Base-by-base conservation (phyloP, 352 stramenopile species). In the Aphanomyces astaci region DNA sequence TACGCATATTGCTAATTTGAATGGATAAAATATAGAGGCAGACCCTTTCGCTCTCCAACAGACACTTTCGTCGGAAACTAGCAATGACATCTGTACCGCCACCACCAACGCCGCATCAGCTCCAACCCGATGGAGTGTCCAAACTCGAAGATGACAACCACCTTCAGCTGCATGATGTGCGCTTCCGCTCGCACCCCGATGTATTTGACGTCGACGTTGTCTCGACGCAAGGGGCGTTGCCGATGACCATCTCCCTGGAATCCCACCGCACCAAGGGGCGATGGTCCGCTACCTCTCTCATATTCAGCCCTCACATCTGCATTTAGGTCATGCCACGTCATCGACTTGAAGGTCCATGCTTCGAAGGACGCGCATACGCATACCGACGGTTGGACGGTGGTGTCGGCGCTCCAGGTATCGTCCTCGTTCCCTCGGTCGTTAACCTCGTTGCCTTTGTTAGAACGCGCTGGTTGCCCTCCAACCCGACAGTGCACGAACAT, bases 181-280 rank as follows among this genome's bases (percentile, higher is more conserved):
- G 27, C n/a, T 59, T 59, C n/a, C 27, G 51, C 13, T 59, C 51
- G 51, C 51, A 59, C 30, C 51, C 51, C 30, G 51, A 59, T 39
- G 30, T n/a, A 22, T 59, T 59, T 25, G 7, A 30, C 51, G 30
- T 59, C 4, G 17, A 32, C n/a, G 4, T 39, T 39, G 4, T 39
- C 11, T 32, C 19, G 19, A 30, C 13, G 15, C 22, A 1, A 30
- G 30, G 17, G 9, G n/a, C 24, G 13, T 19, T 59, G 7, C 51
- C 51, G 19, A 36, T 59, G 17, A 59, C 51, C 7, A 59, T 59
- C 51, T 40, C 51, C 19, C 24, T 59, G 22, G 51, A 59, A 59
- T 59, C 51, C 17, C 22, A 32, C 19, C 25, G 51, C 25, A 59
- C 51, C 24, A 59, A 59, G 30, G 51, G 51, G 51, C 7, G 33